Base-by-base conservation (phyloP, 2,329 filamentous ascomycete species). In the Colletotrichum coccodes region DNA sequence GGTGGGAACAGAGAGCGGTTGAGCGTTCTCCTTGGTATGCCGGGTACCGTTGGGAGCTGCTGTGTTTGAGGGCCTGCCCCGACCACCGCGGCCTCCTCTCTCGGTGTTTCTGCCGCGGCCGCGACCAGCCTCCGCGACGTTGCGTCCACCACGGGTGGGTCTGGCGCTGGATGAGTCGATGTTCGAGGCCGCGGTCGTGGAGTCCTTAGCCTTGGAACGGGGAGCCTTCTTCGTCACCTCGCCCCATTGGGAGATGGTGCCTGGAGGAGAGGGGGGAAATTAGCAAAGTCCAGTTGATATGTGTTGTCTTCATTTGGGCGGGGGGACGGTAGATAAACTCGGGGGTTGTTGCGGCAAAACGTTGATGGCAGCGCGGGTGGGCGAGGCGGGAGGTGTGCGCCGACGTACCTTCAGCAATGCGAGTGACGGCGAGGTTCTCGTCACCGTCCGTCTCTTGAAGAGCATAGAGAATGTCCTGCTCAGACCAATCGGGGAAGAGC, bases 401-500 rank as follows among this genome's bases (percentile, higher is more conserved):
- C 30, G 59, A 79, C 79, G 70, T 85, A 94, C 92, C 92, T 81
- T 95, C 91, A 75, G 91, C 90, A 80, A 96, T 95, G 81, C 91
- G 90, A 76, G 92, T 90, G 78, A 93, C 92, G 73, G 92, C 90
- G 75, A 89, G 83, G 74, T 92, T 88, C 76, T 94, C 86, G 81
- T 96, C 92, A 75, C 93, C 93, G 75, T 93, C 89, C 64, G 91
- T 92, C 85, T 99, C 96, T 81, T 97, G 90, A 69, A 99, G 87
- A 71, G 95, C 95, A 80, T 96, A 96, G 72, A 98, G 90, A 72
- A 98, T 90, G 80, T 98, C 95, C 80, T 95, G 94, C 77, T 97
- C 94, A 75, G 94, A 95, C 96, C 95, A 98, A 81, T 94, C 92
- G 69, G 94, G 90, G 85, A 97, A 98, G 84, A 98, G 91, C 81